phyloP scores from a whole-genome alignment of 352 stramenopile genomes.

The Hyaloperonospora brassicae region DNA sequence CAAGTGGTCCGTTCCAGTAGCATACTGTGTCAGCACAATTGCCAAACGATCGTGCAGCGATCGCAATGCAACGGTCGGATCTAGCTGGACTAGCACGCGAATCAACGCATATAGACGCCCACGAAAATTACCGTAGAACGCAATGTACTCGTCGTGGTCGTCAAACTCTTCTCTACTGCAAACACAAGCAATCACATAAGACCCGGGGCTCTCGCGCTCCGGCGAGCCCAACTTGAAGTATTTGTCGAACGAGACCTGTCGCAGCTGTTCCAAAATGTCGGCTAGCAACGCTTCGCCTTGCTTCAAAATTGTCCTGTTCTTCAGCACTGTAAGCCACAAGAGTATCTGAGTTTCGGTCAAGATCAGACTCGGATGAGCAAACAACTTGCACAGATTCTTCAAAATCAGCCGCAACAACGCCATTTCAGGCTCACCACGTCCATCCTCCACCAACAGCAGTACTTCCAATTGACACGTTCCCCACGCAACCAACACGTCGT shows the following conservation, averaged over 20 bases:
- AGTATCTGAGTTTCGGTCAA: slow-evolving; percentile 65
- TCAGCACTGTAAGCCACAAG: slow-evolving; percentile 64
- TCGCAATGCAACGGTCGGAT: slow-evolving; percentile 39
- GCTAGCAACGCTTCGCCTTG: slow-evolving; percentile 30
- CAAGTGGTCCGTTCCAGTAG: slow-evolving; percentile 42
- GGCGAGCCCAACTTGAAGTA: slow-evolving; percentile 74
- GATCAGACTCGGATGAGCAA: slow-evolving; percentile 58
- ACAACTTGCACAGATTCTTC: slow-evolving; percentile 44
- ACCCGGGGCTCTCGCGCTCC: slow-evolving; percentile 35
- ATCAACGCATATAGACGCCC: slow-evolving; percentile 68
- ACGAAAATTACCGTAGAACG: slow-evolving; percentile 75
- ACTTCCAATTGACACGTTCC: slow-evolving; percentile 57
- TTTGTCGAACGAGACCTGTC: slow-evolving; percentile 62
- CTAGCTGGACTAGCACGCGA: slow-evolving; percentile 53
- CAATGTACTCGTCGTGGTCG: slow-evolving; percentile 57
- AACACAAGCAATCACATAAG: slow-evolving; percentile 26
- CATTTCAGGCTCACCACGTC: slow-evolving; percentile 34
- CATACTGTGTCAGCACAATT: slow-evolving; percentile 47
- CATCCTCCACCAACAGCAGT: slow-evolving; percentile 43
- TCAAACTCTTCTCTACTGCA: slow-evolving; percentile 64
- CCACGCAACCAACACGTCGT: slow-evolving; percentile 68
- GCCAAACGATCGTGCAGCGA: slow-evolving; percentile 51
- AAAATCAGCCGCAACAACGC: slow-evolving; percentile 39
- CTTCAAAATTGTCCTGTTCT: slow-evolving; percentile 56
- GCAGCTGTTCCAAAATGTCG: slow-evolving; percentile 39